Conservation (phyloP, 768 basidiomycete genomes). For the Russula abietina region DNA sequence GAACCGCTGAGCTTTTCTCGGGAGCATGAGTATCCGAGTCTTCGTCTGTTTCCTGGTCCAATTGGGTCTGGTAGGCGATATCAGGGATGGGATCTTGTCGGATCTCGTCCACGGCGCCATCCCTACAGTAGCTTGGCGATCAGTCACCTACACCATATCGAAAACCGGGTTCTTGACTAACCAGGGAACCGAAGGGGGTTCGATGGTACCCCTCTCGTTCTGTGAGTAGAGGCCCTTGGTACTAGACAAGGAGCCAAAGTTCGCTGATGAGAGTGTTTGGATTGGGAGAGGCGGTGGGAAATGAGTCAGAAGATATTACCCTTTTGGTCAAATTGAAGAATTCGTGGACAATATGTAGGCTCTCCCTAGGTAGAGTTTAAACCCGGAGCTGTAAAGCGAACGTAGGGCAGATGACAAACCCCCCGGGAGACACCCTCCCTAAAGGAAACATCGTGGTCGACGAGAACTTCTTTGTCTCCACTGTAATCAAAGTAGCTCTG, state of each 20-base stretch:
- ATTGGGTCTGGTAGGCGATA: conserved; percentile 49
- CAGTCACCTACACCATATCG: background rate
- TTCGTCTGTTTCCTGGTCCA: conserved; percentile 32
- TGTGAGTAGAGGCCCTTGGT: conserved; percentile 37
- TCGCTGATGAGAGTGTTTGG: conserved; percentile 37
- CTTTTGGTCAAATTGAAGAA: conserved; percentile 64
- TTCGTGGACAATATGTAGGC: conserved; percentile 51
- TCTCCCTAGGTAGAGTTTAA: conserved; percentile 34
- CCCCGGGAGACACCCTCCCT: conserved; percentile 48
- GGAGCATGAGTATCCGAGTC: background rate
- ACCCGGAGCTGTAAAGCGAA: conserved; percentile 13
- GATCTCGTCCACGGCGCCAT: conserved; percentile 43
- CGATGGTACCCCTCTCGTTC: conserved; percentile 25
- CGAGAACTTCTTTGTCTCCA: conserved; percentile 32
- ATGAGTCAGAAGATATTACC: conserved; percentile 34
- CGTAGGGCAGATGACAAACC: conserved; percentile 34
- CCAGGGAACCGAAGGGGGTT: conserved; percentile 7
- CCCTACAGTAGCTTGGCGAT: conserved; percentile 38
- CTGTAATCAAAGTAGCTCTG: conserved; percentile 55
- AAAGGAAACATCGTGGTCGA: conserved; percentile 59
- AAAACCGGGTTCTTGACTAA: background rate
- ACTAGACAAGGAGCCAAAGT: conserved; percentile 56
- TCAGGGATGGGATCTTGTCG: conserved; percentile 47
- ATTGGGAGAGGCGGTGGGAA: background rate
- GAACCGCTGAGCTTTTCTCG: background rate